Base-by-base conservation (phyloP, 179 eudicot genomes). In the Beta corolliflora region DNA sequence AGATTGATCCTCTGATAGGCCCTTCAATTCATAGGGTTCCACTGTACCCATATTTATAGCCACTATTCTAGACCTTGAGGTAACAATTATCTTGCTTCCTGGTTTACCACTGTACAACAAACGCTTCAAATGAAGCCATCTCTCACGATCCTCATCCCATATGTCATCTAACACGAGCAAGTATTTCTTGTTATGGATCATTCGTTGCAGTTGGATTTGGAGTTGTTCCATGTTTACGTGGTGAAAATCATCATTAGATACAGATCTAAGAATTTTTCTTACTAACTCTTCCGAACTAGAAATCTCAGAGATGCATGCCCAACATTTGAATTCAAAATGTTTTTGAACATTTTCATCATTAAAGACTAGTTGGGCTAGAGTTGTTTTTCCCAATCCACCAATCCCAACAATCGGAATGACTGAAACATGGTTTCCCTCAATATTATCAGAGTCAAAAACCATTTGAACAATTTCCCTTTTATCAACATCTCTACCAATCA, bases 1-100 rank as follows among this genome's bases (percentile, higher is more conserved):
- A 14, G 86, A 77, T 16, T 78, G 19, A 6, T 68, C 78, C 3
- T 86, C 78, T 1, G 70, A 31, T 15, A 86, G 31, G 6, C 75
- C 86, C 18, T 70, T 5, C 75, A 83, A 11, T 52, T 36, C 13
- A 41, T 80, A 73, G 8, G 78, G 64, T 52, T 54, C 23, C 12
- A 61, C 23, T 36, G 70, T 73, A 7, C 78, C 67, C 82, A 80
- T 80, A 50, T 59, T 29, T 3, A 46, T 11, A 72, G 82, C 77
- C 9, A 73, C 77, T 10, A 16, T 11, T 8, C 4, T 14, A 9
- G 77, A 73, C 48, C 82, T 60, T 1, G 72, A 60, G 60, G 82
- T 80, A 9, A 71, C 77, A 29, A 74, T 54, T 74, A 74, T 74
- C 56, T 56, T 74, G 77, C 77, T 74, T 31, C 65, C 77, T 9